Evolutionary conservation across 1,284 basidiomycete species (phyloP).

Genomic region (Cutaneotrichosporon sp.): DNA sequence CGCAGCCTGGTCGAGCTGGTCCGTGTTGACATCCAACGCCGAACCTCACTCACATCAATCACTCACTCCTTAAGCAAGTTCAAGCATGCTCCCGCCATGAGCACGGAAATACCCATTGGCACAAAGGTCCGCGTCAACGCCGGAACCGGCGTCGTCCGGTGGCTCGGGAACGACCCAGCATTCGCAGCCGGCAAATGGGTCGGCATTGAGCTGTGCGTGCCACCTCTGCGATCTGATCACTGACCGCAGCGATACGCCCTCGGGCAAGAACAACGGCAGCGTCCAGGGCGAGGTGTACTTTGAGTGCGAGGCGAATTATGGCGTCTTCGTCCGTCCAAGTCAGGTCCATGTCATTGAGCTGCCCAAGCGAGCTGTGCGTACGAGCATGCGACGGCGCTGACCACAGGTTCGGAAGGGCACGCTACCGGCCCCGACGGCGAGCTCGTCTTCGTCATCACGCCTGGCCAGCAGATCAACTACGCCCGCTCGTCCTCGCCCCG

Average conservation of each 20-base stretch:
- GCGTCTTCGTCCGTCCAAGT: constrained; percentile 85
- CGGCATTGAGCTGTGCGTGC: constrained; percentile 71
- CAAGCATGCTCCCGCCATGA: background rate
- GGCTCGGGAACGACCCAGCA: constrained; percentile 70
- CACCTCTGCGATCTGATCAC: background rate
- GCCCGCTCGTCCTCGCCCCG: background rate
- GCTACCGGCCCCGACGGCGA: background rate
- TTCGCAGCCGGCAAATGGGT: constrained; percentile 92
- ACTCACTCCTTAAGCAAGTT: too few relatives aligned
- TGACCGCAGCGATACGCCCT: constrained; percentile 52
- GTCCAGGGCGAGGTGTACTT: constrained; percentile 84
- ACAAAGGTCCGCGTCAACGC: constrained; percentile 63
- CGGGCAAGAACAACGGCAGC: constrained; percentile 93
- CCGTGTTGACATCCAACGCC: background rate
- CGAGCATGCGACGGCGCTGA: background rate
- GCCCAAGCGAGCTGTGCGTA: constrained; percentile 15
- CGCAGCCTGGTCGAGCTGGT: background rate
- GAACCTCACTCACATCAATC: too few relatives aligned
- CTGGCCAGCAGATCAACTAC: background rate
- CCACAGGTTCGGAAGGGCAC: background rate
- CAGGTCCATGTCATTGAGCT: constrained; percentile 64
- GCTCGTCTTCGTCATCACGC: background rate
- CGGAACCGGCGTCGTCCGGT: constrained; percentile 79
- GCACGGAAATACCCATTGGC: constrained; percentile 27
- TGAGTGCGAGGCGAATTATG: constrained; percentile 66